Evolutionary conservation across 2,329 filamentous ascomycete genomes (phyloP).

Genomic region (Monilinia polystroma): DNA sequence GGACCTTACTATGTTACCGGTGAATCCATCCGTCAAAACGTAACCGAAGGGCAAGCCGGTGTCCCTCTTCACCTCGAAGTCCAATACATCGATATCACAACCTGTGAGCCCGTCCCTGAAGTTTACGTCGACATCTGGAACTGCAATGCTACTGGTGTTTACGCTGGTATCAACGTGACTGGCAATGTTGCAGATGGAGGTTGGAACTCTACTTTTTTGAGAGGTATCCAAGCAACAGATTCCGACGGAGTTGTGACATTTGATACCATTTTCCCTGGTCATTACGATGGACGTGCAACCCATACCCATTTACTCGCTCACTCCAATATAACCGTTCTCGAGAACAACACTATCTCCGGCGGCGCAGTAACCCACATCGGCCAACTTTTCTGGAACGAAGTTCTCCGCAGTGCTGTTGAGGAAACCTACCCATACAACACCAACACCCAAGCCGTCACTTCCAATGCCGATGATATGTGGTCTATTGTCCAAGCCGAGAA

Average conservation of each 20-base stretch:
- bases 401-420: constrained; percentile 50
- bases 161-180: constrained; percentile 40
- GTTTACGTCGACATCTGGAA: constrained; percentile 44
- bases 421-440: constrained; percentile 45
- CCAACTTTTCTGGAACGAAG: constrained; percentile 59
- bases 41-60: constrained; percentile 49
- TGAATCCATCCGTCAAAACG: constrained; percentile 46
- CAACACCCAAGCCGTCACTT: constrained; percentile 46
- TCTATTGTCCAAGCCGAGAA: constrained; percentile 48
- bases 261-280: constrained; percentile 47
- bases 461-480: constrained; percentile 49
- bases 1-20: constrained; percentile 49
- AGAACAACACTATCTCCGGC: constrained; percentile 46
- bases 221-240: constrained; percentile 45
- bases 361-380: constrained; percentile 55
- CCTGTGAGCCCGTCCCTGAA: constrained; percentile 42
- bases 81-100: constrained; percentile 50
- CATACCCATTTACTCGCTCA: constrained; percentile 49
- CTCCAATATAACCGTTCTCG: constrained; percentile 33
- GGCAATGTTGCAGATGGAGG: constrained; percentile 33
- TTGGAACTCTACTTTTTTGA: constrained; percentile 40
- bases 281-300: constrained; percentile 48
- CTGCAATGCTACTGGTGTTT: constrained; percentile 44
- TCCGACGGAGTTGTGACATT: constrained; percentile 44
- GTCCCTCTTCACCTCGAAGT: constrained; percentile 51